Evolutionary conservation across 2,329 filamentous ascomycete species (phyloP).

Genomic region (Diaporthe sp.): DNA sequence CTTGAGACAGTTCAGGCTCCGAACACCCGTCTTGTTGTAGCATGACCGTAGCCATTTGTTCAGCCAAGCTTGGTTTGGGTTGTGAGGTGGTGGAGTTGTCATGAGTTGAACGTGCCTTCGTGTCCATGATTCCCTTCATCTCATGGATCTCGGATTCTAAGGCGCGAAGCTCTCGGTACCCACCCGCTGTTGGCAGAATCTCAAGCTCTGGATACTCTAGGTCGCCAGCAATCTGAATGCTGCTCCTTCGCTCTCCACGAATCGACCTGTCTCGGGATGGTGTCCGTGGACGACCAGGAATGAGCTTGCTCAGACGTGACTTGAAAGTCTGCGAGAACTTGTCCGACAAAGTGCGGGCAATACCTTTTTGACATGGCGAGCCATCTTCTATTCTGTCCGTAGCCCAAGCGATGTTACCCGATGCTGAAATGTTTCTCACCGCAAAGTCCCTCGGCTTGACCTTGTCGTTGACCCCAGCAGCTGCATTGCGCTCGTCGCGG

Average conservation of each 20-base stretch:
- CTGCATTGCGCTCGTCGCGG: constrained; percentile 47
- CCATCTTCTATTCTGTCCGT: constrained; percentile 45
- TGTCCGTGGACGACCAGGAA: constrained; percentile 40
- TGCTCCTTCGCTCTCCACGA: constrained; percentile 36
- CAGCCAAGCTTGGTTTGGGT: constrained; percentile 14
- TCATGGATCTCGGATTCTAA: constrained; percentile 43
- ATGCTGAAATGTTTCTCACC: constrained; percentile 41
- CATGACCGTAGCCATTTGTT: constrained; percentile 19
- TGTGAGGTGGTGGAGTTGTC: neutral
- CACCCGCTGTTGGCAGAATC: constrained; percentile 41
- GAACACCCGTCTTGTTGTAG: constrained; percentile 29
- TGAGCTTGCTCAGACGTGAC: constrained; percentile 46
- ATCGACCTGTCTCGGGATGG: constrained; percentile 33
- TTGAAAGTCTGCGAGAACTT: constrained; percentile 50
- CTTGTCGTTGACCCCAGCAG: constrained; percentile 44
- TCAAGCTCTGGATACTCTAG: constrained; percentile 46
- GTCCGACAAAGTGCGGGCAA: constrained; percentile 47
- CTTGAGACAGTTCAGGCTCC: neutral
- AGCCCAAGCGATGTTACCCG: constrained; percentile 45
- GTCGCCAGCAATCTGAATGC: constrained; percentile 37
- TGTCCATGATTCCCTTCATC: constrained; percentile 38
- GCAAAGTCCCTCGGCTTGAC: constrained; percentile 51
- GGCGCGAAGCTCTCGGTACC: constrained; percentile 42
- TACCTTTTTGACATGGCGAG: constrained; percentile 6
- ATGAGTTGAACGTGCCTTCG: neutral